phyloP scores from a whole-genome alignment of 73 alveolate genomes.

The Tetrahymena thermophila region DNA sequence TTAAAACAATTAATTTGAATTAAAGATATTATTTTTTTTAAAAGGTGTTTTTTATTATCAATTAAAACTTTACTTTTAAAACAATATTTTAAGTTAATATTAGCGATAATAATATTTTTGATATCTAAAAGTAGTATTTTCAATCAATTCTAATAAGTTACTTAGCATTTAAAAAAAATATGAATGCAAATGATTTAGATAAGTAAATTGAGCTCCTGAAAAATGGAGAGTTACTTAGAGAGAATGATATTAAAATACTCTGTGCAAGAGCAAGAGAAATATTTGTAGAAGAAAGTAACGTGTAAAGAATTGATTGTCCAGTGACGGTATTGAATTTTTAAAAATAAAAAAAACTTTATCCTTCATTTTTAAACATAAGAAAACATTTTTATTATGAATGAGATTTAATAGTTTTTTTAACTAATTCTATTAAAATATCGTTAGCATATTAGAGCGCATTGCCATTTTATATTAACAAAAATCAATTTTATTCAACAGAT shows the following conservation, averaged over 20 bases:
- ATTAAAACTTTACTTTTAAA: not conserved
- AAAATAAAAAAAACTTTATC: not conserved
- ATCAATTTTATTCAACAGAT: no score
- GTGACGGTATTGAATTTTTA: constrained; percentile 47
- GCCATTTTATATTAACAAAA: no score
- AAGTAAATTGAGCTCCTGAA: constrained; percentile 16
- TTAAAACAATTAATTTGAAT: no score
- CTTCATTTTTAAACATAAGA: not conserved
- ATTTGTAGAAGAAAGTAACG: constrained; percentile 79
- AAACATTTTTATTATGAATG: not conserved
- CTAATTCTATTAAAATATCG: no score
- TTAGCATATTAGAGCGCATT: no score
- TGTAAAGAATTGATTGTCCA: constrained; percentile 68
- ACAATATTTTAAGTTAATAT: not conserved
- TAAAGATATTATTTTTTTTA: no score
- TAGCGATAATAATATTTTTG: not conserved
- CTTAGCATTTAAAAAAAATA: not conserved
- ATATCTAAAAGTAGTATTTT: not conserved
- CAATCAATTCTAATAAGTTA: not conserved
- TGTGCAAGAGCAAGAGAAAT: constrained; percentile 49
- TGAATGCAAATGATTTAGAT: constrained; percentile 18
- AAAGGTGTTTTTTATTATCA: no score
- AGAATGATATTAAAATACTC: constrained; percentile 10
- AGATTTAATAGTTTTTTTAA: no score
- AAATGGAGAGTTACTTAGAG: constrained; percentile 31